A percentile compares a stretch with the other conserved stretches of the same genome.
Conservation (phyloP, 805 yeast genomes). For the Yarrowia yakushimensis region DNA sequence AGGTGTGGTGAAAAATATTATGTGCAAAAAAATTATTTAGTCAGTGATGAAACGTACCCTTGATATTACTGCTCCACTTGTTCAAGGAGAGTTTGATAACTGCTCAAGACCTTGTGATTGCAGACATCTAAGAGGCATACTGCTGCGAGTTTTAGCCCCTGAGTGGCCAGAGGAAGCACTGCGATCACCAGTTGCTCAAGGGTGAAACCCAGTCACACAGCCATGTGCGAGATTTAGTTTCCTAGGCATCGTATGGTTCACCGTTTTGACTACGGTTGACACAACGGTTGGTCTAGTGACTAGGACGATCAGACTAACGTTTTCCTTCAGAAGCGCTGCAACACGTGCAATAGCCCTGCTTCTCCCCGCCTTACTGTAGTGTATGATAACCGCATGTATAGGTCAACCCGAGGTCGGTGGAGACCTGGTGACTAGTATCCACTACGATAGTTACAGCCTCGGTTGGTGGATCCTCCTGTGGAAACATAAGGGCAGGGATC, state of each 20-base stretch:
- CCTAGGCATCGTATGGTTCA: background rate
- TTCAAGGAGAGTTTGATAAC: background rate
- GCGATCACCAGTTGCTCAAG: background rate
- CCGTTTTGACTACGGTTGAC: background rate
- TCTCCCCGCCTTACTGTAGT: background rate
- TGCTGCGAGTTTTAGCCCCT: background rate
- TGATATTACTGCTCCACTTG: too few relatives aligned
- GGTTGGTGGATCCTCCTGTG: background rate
- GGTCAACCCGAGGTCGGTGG: too few relatives aligned
- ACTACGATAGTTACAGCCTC: background rate
- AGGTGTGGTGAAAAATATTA: background rate
- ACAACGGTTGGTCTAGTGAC: conserved; percentile 10
- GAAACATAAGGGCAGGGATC: conserved; percentile 3
- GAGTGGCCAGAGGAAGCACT: background rate
- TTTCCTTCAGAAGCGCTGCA: background rate
- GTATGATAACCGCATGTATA: background rate
- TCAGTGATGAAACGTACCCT: conserved; percentile 6
- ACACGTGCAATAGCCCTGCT: background rate
- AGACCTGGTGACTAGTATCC: too few relatives aligned
- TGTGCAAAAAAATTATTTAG: background rate
- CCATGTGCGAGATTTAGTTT: background rate
- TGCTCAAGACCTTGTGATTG: background rate
- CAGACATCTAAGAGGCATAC: background rate
- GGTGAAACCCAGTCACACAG: background rate
- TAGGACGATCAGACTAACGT: background rate